Base-by-base conservation (phyloP, 805 yeast genomes). In the Candida cerambycidarum region DNA sequence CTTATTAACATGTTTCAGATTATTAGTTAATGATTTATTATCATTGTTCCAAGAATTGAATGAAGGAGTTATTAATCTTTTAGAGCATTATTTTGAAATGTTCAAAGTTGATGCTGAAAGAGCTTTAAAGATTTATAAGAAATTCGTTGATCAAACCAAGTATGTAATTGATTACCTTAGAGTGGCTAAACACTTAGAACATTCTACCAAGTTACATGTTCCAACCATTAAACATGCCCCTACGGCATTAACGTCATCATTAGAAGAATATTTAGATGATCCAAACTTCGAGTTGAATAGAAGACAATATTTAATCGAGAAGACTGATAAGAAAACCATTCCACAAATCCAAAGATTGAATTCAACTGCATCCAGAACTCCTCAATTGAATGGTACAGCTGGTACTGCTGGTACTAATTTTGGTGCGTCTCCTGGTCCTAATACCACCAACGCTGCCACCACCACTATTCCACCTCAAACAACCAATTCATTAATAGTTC, bases 181-280 rank as follows among this genome's bases (percentile, higher is more conserved):
- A 54, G 81, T 85, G 12, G 99, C 98, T 4, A 92, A 93, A 58
- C 89, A 85, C 60, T 71, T 88, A 51, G 96, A 88, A 63, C 79
- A 82, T 57, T 79, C 89, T 10, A 89, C 97, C 2, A 89, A 89
- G 55, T 70, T 92, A 51, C 90, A 84, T 55, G 96, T 93, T 25
- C 99, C 99, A 28, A 90, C 96, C 11, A 90, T 93, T 47, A 88
- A 88, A 59, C 99, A 93, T 65, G 98, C 98, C 1, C 97, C 97
- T 16, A 90, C 97, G 2, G 93, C 96, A 18, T 73, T 93, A 50
- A 85, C 96, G 3, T 76, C 82, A 25, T 83, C 95, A 11, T 76
- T 93, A 47, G 93, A 89, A 58, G 97, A 90, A 53, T 95, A 92
- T 61, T 68, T 93, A 51, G 77, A 82, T 51, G 97, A 92, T 58